A percentile compares a stretch with the other conserved stretches of the same genome.
These are phyloP conservation scores for Aschersonia sp. DNA, from an alignment of 2,329 filamentous ascomycete genomes.

Conservation along the genomic window DNA sequence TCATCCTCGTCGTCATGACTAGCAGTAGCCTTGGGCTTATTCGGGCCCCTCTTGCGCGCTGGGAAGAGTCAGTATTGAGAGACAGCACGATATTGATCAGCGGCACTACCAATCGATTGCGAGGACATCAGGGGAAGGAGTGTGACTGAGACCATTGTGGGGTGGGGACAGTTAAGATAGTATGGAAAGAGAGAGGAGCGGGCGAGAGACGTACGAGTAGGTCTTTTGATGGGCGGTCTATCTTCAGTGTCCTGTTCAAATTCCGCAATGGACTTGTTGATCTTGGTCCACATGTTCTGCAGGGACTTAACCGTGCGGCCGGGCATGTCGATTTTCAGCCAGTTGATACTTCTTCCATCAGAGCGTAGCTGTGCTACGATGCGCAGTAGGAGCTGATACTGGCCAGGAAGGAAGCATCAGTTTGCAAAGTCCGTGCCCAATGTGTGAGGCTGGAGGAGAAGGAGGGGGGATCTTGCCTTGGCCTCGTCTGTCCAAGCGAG, in stretches of 20 bases:
- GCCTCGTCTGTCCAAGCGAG: constrained; percentile 21
- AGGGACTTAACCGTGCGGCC: constrained; percentile 23
- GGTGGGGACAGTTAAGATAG: no score
- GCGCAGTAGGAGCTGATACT: constrained; percentile 21
- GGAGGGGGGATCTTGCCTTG: constrained; percentile 12
- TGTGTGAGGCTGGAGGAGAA: no score
- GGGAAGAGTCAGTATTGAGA: not conserved
- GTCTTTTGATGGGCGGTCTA: constrained; percentile 6
- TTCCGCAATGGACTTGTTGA: constrained; percentile 20
- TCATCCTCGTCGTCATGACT: not conserved
- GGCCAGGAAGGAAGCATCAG: not conserved
- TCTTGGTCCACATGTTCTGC: constrained; percentile 20
- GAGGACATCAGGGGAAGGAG: no score
- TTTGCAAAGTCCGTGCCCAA: not conserved
- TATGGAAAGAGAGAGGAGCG: no score
- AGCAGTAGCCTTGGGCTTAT: not conserved
- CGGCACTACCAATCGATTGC: no score
- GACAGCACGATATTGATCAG: not conserved
- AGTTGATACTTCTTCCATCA: constrained; percentile 19
- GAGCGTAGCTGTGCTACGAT: constrained; percentile 18
- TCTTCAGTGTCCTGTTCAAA: constrained; percentile 12
- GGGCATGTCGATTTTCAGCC: constrained; percentile 19
- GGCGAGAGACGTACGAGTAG: constrained; percentile 8
- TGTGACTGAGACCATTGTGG: no score
- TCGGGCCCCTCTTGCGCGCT: not conserved